A percentile compares a stretch with the other conserved stretches of the same genome.
These are phyloP conservation scores for Nicotiana benthamiana DNA, from an alignment of 257 asterid species.

Conservation along the genomic window DNA sequence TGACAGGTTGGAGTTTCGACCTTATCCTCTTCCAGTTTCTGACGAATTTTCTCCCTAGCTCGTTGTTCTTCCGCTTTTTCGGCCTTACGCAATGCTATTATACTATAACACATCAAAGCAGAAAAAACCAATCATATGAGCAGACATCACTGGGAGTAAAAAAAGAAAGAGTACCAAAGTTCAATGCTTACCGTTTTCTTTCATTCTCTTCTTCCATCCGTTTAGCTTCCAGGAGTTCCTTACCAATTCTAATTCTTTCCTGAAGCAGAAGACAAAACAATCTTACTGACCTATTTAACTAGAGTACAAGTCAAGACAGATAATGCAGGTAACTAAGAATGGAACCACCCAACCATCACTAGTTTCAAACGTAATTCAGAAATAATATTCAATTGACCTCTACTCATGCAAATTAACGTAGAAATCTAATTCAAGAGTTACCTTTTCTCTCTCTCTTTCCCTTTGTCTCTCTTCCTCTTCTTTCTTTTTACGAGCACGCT, in stretches of 20 bases:
- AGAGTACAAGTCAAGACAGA: not conserved
- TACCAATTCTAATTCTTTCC: conserved; percentile 90
- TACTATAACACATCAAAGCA: conserved; percentile 34
- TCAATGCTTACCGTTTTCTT: conserved; percentile 78
- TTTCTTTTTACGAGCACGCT: conserved; percentile 88
- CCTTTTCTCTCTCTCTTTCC: conserved; percentile 93
- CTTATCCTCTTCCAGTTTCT: conserved; percentile 96
- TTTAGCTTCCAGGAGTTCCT: conserved; percentile 92
- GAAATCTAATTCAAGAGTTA: conserved; percentile 12
- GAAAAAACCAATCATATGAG: not conserved
- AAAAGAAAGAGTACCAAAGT: conserved; percentile 4
- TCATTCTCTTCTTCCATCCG: conserved; percentile 96
- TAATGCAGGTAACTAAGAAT: not conserved
- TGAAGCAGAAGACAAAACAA: conserved; percentile 28
- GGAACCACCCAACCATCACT: not conserved
- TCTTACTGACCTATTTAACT: conserved; percentile 3
- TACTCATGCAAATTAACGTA: not conserved
- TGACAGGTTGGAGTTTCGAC: conserved; percentile 26
- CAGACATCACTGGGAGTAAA: not conserved
- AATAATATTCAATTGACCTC: not conserved
- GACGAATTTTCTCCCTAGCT: conserved; percentile 92
- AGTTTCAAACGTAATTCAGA: not conserved
- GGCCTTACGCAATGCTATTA: conserved; percentile 86
- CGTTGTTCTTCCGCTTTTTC: conserved; percentile 92
- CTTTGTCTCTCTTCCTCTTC: conserved; percentile 88